A percentile compares a stretch with the other conserved stretches of the same genome.
Evolutionary conservation across 495 filamentous ascomycete species (phyloP).

Genomic region (Trichocladium uniseriatum): DNA sequence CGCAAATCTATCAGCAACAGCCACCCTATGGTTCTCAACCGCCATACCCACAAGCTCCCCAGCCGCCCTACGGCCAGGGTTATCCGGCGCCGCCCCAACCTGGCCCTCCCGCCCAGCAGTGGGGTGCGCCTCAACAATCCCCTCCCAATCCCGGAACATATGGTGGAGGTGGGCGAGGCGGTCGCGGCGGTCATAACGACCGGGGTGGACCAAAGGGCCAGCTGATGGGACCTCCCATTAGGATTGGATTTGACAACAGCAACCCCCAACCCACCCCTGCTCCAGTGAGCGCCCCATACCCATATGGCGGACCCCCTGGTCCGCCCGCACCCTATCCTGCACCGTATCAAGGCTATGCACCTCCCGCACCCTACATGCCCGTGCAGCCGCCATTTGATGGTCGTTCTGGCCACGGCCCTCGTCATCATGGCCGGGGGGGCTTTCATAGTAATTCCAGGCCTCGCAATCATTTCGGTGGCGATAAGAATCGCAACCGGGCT

Average conservation of each 20-base stretch:
- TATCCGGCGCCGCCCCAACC: slow-evolving; percentile 27
- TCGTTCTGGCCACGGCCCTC: slow-evolving; percentile 23
- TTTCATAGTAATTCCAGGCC: slow-evolving; percentile 27
- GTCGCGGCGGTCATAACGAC: slow-evolving; percentile 43
- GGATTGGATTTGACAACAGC: slow-evolving; percentile 46
- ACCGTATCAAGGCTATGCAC: slow-evolving; percentile 28
- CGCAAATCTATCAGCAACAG: slow-evolving; percentile 35
- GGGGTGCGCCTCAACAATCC: slow-evolving; percentile 30
- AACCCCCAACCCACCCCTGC: slow-evolving; percentile 29
- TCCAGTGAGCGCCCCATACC: slow-evolving; percentile 40
- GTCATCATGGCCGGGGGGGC: slow-evolving; percentile 31
- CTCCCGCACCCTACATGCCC: slow-evolving; percentile 24
- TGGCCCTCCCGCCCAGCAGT: slow-evolving; percentile 30
- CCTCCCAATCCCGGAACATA: slow-evolving; percentile 33
- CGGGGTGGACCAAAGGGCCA: slow-evolving; percentile 38
- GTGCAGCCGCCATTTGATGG: slow-evolving; percentile 24
- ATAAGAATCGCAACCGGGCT: slow-evolving; percentile 38
- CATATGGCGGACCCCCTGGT: slow-evolving; percentile 21
- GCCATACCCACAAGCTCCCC: slow-evolving; percentile 15
- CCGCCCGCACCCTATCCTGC: slow-evolving; percentile 30
- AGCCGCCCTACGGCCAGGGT: slow-evolving; percentile 26
- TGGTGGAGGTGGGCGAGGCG: slow-evolving; percentile 44
- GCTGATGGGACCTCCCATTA: slow-evolving; percentile 50
- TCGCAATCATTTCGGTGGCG: slow-evolving; percentile 28
- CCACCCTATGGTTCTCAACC: slow-evolving; percentile 20